Percentiles rank a stretch among this genome's conserved stretches.
Conservation (phyloP, 2,329 filamentous ascomycete species). For the Penicillium olsonii region DNA sequence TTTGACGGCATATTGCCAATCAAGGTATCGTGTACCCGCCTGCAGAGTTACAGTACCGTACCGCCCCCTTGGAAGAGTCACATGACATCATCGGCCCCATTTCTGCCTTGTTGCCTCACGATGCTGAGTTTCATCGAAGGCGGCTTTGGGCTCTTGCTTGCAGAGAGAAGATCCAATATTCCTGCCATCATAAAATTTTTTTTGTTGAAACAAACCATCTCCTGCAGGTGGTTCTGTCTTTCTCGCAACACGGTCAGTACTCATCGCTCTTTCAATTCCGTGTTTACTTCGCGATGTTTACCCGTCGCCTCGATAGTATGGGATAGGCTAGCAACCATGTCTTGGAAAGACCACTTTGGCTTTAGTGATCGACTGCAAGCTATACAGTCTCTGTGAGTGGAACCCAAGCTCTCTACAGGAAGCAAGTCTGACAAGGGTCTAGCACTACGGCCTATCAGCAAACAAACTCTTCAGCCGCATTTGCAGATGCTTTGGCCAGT, state of each 20-base stretch:
- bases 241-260: background rate
- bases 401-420: background rate
- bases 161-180: no score
- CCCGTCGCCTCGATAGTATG: background rate
- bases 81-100: conserved; percentile 22
- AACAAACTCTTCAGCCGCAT: conserved; percentile 46
- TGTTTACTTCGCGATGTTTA: background rate
- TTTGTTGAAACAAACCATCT: no score
- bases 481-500: conserved; percentile 53
- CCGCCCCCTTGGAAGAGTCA: conserved; percentile 6
- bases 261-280: background rate
- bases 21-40: background rate
- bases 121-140: conserved; percentile 42
- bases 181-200: no score
- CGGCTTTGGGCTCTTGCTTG: background rate
- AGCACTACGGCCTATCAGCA: conserved; percentile 54
- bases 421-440: conserved; percentile 16
- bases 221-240: no score
- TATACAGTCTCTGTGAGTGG: conserved; percentile 63
- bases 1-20: background rate
- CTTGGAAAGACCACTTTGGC: conserved; percentile 57
- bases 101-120: conserved; percentile 1
- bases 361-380: conserved; percentile 64
- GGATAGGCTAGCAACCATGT: conserved; percentile 8
- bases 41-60: background rate